Conservation (phyloP, 225 moss, liverwort and hornwort species). For the Sphagnum tenellum region DNA sequence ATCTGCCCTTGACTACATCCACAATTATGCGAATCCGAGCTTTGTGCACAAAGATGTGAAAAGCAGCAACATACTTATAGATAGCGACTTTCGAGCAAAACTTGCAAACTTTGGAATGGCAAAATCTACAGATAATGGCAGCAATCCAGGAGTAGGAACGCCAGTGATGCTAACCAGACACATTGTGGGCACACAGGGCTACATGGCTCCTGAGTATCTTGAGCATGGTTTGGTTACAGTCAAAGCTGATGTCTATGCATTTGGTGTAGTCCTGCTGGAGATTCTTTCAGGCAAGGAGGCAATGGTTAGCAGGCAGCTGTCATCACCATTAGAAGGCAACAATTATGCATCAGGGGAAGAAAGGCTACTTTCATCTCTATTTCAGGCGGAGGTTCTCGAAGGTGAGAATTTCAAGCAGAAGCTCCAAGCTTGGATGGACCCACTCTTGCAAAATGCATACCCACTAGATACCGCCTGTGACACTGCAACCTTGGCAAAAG, state of each 20-base stretch:
- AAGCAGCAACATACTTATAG: constrained; percentile 19
- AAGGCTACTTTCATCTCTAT: background rate
- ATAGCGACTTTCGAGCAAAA: constrained; percentile 16
- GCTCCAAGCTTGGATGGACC: too few relatives aligned
- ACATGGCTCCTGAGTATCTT: constrained; percentile 22
- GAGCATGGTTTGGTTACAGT: constrained; percentile 16
- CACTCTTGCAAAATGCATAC: too few relatives aligned
- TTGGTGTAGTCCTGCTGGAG: constrained; percentile 21
- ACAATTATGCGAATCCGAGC: constrained; percentile 17
- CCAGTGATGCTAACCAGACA: constrained; percentile 10
- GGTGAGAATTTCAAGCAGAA: too few relatives aligned
- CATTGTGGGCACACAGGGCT: constrained; percentile 17
- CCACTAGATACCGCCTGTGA: too few relatives aligned
- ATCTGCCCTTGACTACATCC: constrained; percentile 17
- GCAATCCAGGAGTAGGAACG: background rate
- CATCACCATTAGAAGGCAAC: too few relatives aligned
- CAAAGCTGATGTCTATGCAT: constrained; percentile 21
- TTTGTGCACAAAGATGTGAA: constrained; percentile 26
- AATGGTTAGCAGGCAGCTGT: background rate
- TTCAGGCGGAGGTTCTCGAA: too few relatives aligned
- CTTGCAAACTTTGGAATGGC: constrained; percentile 23
- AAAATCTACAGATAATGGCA: constrained; percentile 8
- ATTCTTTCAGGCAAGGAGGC: constrained; percentile 15
- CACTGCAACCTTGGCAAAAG: constrained; percentile 2
- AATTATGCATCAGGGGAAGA: background rate